Evolutionary conservation across 208 protist genomes (phyloP), one percentile per base, ranked within the genome.

Genomic region (Trypanosoma brucei): DNA sequence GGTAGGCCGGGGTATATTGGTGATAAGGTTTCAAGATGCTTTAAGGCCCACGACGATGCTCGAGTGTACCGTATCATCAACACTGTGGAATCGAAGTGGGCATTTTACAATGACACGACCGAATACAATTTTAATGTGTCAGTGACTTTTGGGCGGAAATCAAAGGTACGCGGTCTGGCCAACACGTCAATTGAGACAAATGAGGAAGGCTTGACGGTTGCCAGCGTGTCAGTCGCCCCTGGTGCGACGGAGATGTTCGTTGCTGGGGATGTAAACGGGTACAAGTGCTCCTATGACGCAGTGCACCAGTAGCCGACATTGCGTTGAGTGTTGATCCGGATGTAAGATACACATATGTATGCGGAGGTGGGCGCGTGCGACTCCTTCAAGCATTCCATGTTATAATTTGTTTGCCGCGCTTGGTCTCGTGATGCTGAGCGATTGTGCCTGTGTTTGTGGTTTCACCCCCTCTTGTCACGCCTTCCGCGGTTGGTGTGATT

Each of bases 1-100:
- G 72, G 61, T 9, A 71, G 62, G 9, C 80, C 85, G 8, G 72
- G 73, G 11, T 88, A 87, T 73, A 78, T 84, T 60, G 82, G 77
- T 35, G 82, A 75, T 1, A 65, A 84, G 44, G 70, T 58, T 57
- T 56, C 53, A 59, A 86, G 83, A 62, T 92, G 85, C 78, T 89
- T 92, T 61, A 81, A 81, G 60, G 75, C 59, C 3, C 59, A 88
- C 44, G 78, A 79, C 22, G 89, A 89, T 58, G 85, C 82, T 2
- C 55, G 86, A 1, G 65, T 92, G 30, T 92, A 88, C 67, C 82
- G 85, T 53, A 85, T 92, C 40, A 78, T 89, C 46, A 87, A 92
- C 68, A 72, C 81, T 9, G 62, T 69, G n/a, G 82, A 88, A 63
- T 75, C 81, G 52, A 80, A 73, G 46, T 92, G 85, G 85, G 81